A percentile compares a stretch with the other conserved stretches of the same genome.
phyloP scores from a whole-genome alignment of 305 asterid species.

The Petunia hybrid region DNA sequence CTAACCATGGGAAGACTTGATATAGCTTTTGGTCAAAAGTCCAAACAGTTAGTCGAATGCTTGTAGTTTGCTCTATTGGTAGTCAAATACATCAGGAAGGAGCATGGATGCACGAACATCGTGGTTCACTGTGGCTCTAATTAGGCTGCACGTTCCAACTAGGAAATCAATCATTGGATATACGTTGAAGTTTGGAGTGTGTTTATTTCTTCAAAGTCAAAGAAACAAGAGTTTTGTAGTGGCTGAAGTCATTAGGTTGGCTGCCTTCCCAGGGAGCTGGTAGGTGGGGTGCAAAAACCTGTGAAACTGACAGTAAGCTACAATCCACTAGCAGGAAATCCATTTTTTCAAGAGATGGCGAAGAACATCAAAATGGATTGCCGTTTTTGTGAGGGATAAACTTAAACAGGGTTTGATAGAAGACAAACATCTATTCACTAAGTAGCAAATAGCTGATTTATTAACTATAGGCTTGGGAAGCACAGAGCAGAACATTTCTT shows the following conservation, averaged over 20 bases:
- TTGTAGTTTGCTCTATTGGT: not conserved
- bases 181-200: not conserved
- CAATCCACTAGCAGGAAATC: not conserved
- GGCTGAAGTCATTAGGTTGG: not conserved
- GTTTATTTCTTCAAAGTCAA: not conserved
- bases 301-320: not conserved
- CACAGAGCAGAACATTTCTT: not conserved
- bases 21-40: not conserved
- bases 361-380: not conserved
- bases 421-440: not conserved
- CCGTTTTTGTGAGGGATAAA: not conserved
- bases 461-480: not conserved
- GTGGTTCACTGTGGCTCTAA: not conserved
- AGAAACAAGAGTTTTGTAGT: not conserved
- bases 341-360: not conserved
- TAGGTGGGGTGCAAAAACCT: not conserved
- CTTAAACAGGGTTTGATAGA: not conserved
- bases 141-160: not conserved
- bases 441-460: not conserved
- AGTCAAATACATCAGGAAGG: not conserved
- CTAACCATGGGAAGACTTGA: not conserved
- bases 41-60: not conserved
- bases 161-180: not conserved
- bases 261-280: not conserved
- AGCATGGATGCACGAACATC: not conserved